phyloP scores from a whole-genome alignment of 1,139 yeast species.

The Yamadazyma taylorii region DNA sequence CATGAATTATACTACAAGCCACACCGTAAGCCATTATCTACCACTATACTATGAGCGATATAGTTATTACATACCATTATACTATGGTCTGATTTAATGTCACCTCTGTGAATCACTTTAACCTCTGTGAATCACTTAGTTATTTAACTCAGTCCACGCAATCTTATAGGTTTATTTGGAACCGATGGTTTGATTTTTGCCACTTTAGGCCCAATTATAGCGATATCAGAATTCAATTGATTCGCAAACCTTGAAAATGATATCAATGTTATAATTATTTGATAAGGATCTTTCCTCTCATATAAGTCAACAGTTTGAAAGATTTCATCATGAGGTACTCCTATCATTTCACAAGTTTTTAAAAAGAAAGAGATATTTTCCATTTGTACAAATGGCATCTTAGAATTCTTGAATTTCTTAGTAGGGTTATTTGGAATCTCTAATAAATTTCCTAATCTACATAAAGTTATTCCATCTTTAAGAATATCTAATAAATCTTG shows the following conservation, averaged over 20 bases:
- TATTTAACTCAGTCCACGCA: conserved; percentile 3
- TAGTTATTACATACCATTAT: too few species aligned
- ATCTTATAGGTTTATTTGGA: conserved; percentile 35
- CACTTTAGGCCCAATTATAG: conserved; percentile 38
- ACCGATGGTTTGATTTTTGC: conserved; percentile 36
- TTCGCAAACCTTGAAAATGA: conserved; percentile 61
- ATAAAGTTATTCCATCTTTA: conserved; percentile 66
- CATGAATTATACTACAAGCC: too few species aligned
- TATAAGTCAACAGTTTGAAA: conserved; percentile 81
- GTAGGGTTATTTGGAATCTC: conserved; percentile 41
- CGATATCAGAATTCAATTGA: conserved; percentile 32
- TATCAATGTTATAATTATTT: conserved; percentile 69
- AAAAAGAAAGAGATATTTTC: conserved; percentile 80
- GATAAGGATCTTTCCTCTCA: conserved; percentile 75
- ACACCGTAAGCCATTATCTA: too few species aligned
- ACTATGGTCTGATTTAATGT: too few species aligned
- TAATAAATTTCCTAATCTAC: conserved; percentile 45
- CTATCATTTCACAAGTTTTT: conserved; percentile 55
- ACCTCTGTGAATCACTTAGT: too few species aligned
- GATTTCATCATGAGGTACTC: conserved; percentile 80
- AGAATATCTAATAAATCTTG: conserved; percentile 50
- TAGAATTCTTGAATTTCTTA: conserved; percentile 56
- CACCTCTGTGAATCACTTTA: too few species aligned
- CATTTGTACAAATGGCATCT: conserved; percentile 86
- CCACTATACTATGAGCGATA: too few species aligned